Evolutionary conservation across 495 filamentous ascomycete species (phyloP), one percentile per base, ranked within the genome.

Genomic region (Aspergillus sclerotiicarbonarius): DNA sequence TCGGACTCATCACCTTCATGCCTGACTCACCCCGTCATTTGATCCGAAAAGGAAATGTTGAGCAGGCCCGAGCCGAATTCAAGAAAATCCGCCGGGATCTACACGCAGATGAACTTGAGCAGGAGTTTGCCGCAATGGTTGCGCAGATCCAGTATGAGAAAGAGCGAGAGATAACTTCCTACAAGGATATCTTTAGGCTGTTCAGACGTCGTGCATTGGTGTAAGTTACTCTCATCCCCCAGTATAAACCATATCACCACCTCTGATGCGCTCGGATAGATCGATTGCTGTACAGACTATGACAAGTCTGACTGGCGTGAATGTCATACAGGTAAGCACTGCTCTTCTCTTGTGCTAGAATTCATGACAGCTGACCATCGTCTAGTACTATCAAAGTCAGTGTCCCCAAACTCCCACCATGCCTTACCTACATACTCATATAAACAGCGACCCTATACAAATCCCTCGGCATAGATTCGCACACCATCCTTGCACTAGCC

Each of bases 71-170:
- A 0, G 70, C 60, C 52, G 77, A 83, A 60, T 85, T 81, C 61
- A 61, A 63, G 12, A 71, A 65, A 45, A 81, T 83, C 57, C 71
- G 80, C 13, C 70, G 78, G 4, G 81, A 83, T 19, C 58, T 82
- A 30, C 60, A 69, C 7, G 67, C 76, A 18, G 66, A 75, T 43
- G 80, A 84, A 56, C 64, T 79, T 32, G 71, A 78, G 12, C 73
- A 81, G 57, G 82, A 85, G 56, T 85, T 85, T 65, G 65, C 66
- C 8, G 63, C 79, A 18, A 85, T 84, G 82, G 63, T 71, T 60
- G 74, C 73, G 2, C 82, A 84, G 67, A 85, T 85, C 59, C 79
- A 85, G 63, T 85, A 81, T 67, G 82, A 85, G 67, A 82, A 80
- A 76, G 68, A 79, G 56, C 68, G 82, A 19, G 81, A 84, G 64